Evolutionary conservation across 2,329 filamentous ascomycete genomes (phyloP).

Genomic region (Aspergillus fischeri): DNA sequence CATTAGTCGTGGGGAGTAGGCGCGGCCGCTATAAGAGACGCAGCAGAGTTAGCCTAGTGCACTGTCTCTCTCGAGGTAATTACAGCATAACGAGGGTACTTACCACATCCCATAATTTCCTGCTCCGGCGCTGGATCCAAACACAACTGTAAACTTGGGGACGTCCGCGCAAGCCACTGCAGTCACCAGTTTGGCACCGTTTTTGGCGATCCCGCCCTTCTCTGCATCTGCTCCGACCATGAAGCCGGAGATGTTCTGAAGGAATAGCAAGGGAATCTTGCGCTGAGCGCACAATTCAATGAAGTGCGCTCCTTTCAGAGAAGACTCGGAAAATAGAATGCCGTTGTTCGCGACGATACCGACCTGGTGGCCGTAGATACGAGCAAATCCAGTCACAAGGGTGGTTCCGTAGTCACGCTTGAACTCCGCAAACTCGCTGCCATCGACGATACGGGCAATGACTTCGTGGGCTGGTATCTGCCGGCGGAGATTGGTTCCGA

Average conservation of each 20-base stretch:
- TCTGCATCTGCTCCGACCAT: conserved; percentile 96
- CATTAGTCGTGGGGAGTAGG: conserved; percentile 84
- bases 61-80: not conserved
- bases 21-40: conserved; percentile 60
- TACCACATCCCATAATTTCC: conserved; percentile 97
- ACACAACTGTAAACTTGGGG: conserved; percentile 93
- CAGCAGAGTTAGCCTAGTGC: conserved; percentile 6
- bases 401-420: conserved; percentile 87
- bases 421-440: conserved; percentile 87
- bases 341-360: conserved; percentile 96
- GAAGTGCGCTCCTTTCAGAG: conserved; percentile 93
- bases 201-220: conserved; percentile 93
- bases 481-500: conserved; percentile 81
- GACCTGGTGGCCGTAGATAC: conserved; percentile 83
- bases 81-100: conserved; percentile 24
- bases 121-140: conserved; percentile 88
- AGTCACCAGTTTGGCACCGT: conserved; percentile 93
- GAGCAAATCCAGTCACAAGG: conserved; percentile 85
- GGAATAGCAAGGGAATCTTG: conserved; percentile 81
- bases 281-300: conserved; percentile 91
- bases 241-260: conserved; percentile 97
- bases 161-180: conserved; percentile 92
- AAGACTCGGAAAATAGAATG: conserved; percentile 84
- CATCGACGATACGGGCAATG: conserved; percentile 89
- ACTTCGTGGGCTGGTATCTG: conserved; percentile 84